Conservation (phyloP, 2,329 filamentous ascomycete genomes). For the Malbranchea cinnamomea region DNA sequence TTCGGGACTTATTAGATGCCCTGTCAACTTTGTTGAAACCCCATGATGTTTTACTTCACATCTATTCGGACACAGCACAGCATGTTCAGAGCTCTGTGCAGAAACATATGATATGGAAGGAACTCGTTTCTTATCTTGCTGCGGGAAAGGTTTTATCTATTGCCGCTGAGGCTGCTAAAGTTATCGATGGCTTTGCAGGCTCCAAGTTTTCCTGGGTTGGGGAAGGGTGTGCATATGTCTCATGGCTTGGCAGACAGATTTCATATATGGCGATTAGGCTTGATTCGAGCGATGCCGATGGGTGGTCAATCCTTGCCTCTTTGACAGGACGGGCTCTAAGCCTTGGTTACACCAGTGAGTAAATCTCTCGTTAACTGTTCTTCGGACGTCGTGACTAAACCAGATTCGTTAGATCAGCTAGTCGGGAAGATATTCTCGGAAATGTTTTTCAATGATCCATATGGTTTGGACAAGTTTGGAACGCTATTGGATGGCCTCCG, state of each 20-base stretch:
- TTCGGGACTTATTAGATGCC: conserved; percentile 23
- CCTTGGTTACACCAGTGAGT: conserved; percentile 55
- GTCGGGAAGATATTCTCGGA: conserved; percentile 25
- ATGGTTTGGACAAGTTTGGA: conserved; percentile 18
- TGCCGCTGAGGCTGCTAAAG: conserved; percentile 38
- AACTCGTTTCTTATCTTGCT: conserved; percentile 42
- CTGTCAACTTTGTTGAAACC: conserved; percentile 29
- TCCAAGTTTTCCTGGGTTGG: conserved; percentile 42
- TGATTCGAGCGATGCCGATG: conserved; percentile 19
- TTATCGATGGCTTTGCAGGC: conserved; percentile 19
- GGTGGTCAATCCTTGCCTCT: conserved; percentile 25
- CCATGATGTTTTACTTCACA: conserved; percentile 24
- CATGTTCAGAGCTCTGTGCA: conserved; percentile 29
- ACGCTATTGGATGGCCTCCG: conserved; percentile 30
- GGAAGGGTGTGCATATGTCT: conserved; percentile 48
- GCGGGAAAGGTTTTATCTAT: conserved; percentile 45
- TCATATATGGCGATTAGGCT: conserved; percentile 28
- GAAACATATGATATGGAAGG: conserved; percentile 46
- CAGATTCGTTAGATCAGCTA: conserved; percentile 28
- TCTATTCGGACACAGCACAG: conserved; percentile 32
- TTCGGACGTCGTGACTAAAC: conserved; percentile 8
- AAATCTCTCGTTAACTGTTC: background rate
- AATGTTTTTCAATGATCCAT: conserved; percentile 20
- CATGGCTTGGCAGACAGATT: conserved; percentile 58
- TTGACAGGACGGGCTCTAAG: conserved; percentile 46